Percentiles rank a stretch among this genome's conserved stretches.
phyloP scores from a whole-genome alignment of 371 early-diverging fungal species.

The Rhizomucor pusillus region DNA sequence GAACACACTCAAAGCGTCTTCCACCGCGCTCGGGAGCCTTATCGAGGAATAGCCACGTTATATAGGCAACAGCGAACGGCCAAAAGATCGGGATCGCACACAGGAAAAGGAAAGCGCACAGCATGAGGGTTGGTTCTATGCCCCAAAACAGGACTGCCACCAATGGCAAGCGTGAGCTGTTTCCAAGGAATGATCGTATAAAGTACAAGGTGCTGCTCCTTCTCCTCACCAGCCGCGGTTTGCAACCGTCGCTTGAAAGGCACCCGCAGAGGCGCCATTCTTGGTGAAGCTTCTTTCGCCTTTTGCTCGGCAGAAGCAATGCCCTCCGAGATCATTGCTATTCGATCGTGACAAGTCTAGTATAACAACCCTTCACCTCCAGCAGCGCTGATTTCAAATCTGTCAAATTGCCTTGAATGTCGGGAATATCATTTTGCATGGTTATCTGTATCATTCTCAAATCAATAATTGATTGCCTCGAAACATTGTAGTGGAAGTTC shows the following conservation, averaged over 20 bases:
- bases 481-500: too few species aligned
- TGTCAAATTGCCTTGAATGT: too few species aligned
- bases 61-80: constrained; percentile 66
- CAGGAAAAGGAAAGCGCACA: constrained; percentile 34
- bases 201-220: constrained; percentile 6
- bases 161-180: neutral
- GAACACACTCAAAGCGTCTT: constrained; percentile 58
- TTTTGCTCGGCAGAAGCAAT: too few species aligned
- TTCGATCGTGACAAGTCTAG: too few species aligned
- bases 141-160: constrained; percentile 17
- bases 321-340: too few species aligned
- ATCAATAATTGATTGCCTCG: too few species aligned
- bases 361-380: too few species aligned
- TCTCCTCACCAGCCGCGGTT: constrained; percentile 48
- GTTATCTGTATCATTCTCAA: too few species aligned
- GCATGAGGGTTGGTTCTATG: constrained; percentile 26
- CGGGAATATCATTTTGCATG: too few species aligned
- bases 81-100: constrained; percentile 47
- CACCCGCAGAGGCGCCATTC: constrained; percentile 54
- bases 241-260: constrained; percentile 76
- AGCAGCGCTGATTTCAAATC: too few species aligned
- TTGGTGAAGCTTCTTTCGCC: neutral
- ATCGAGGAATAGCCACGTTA: constrained; percentile 59
- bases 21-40: constrained; percentile 69
- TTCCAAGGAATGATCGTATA: neutral